Evolutionary conservation across 768 basidiomycete genomes (phyloP), one percentile per base, ranked within the genome.

Genomic region (Boletellus sp.): DNA sequence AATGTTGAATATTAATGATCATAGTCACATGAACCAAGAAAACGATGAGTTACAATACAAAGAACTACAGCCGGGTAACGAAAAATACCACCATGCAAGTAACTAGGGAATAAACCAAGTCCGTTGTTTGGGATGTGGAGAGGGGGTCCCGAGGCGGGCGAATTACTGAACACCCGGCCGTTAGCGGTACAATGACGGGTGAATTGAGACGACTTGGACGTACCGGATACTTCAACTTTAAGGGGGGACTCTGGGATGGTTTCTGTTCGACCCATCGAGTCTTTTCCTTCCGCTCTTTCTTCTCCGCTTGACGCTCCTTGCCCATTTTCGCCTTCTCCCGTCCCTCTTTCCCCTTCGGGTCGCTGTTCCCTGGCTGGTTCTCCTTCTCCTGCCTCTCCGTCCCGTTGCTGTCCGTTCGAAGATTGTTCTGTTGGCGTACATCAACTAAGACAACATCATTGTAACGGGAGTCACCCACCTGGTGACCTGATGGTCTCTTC

Each of bases 31-130:
- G n/a, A 43, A 22, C 9, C 31, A 34, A 39, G 12, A 48, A 19
- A n/a, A n/a, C n/a, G 37, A 23, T 10, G 16, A 33, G 42, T 38
- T 31, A 32, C 49, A 42, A 17, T 41, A 26, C 47, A 59, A 36
- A 41, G 39, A 22, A 36, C 20, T 55, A 63, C 23, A 48, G 22
- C 11, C 7, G 51, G n/a, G 20, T 7, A n/a, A 42, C 22, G 0
- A 7, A 13, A 3, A 57, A 2, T 1, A 58, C 1, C 3, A 50
- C 16, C 3, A 57, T 28, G 38, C 46, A 61, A 12, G 44, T 9
- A n/a, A 60, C 10, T 4, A 61, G 15, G 8, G 42, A 24, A 52
- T 52, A 57, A 19, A 52, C 16, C 13, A 37, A 19, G 3, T 62
- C 61, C 1, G 23, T 13, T 20, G 51, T 32, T 20, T 26, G n/a